Conservation (phyloP, 176 grass and related monocot genomes). For the Alopecurus myosuroides region DNA sequence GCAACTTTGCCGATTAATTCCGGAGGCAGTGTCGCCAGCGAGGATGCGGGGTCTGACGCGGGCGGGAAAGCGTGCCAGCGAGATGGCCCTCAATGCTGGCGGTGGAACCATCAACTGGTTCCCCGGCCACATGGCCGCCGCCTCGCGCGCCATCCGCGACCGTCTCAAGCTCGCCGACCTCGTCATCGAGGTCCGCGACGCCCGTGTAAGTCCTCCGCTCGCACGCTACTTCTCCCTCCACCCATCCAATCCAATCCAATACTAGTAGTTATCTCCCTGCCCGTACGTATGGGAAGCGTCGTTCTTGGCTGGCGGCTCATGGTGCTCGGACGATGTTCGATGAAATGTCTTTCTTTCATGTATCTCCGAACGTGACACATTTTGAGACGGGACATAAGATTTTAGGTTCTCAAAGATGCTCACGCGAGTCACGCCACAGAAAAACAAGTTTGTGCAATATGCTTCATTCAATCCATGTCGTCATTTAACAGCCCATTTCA, state of each 20-base stretch:
- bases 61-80: constrained; percentile 53
- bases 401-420: neutral
- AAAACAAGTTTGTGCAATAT: neutral
- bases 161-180: constrained; percentile 91
- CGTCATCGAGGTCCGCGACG: constrained; percentile 90
- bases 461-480: neutral
- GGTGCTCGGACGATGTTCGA: constrained; percentile 10
- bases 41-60: constrained; percentile 40
- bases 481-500: neutral
- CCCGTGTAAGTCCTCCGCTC: constrained; percentile 49
- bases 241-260: too few species aligned
- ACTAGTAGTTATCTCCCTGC: too few species aligned
- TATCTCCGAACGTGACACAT: neutral
- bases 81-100: constrained; percentile 85
- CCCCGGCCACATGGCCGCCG: constrained; percentile 94
- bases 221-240: neutral
- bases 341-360: neutral
- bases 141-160: constrained; percentile 79
- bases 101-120: constrained; percentile 86
- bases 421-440: neutral
- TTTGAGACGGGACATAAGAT: neutral
- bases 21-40: neutral
- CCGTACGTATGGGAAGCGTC: neutral
- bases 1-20: neutral
- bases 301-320: neutral